These are phyloP conservation scores for Hepatocystis sp. DNA, from an alignment of 169 alveolate genomes.

Conservation along the genomic window DNA sequence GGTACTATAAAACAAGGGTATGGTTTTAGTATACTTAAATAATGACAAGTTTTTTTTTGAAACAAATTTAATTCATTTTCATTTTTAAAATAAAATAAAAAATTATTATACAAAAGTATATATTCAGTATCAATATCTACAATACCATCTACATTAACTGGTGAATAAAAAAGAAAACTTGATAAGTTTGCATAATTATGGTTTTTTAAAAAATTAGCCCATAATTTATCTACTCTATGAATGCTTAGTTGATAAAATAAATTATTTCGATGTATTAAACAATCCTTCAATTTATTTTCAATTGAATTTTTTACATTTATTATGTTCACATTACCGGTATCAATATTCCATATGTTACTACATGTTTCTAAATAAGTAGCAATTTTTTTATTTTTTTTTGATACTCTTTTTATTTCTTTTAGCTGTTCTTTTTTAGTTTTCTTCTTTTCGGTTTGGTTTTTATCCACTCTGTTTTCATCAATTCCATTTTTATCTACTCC, in stretches of 20 bases:
- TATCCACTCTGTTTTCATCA: neutral
- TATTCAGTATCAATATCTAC: slow-evolving; percentile 45
- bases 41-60: slow-evolving; percentile 16
- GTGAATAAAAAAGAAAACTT: slow-evolving; percentile 46
- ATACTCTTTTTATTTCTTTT: slow-evolving; percentile 26
- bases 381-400: slow-evolving; percentile 9
- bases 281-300: slow-evolving; percentile 16
- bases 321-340: slow-evolving; percentile 15
- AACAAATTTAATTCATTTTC: slow-evolving; percentile 26
- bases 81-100: slow-evolving; percentile 52
- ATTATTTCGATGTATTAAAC: slow-evolving; percentile 26
- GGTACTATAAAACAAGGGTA: slow-evolving; percentile 46
- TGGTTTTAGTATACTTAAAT: slow-evolving; percentile 44
- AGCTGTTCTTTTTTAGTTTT: slow-evolving; percentile 4
- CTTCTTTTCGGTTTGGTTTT: neutral
- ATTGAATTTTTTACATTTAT: slow-evolving; percentile 15
- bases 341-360: slow-evolving; percentile 41
- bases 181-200: slow-evolving; percentile 56
- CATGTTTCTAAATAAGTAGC: slow-evolving; percentile 6
- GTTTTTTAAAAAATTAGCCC: slow-evolving; percentile 71
- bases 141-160: slow-evolving; percentile 38
- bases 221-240: slow-evolving; percentile 37
- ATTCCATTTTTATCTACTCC: neutral
- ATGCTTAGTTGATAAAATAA: slow-evolving; percentile 51
- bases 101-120: slow-evolving; percentile 26